Evolutionary conservation across 2,329 filamentous ascomycete species (phyloP).

Genomic region (Leptosphaerulina australis): DNA sequence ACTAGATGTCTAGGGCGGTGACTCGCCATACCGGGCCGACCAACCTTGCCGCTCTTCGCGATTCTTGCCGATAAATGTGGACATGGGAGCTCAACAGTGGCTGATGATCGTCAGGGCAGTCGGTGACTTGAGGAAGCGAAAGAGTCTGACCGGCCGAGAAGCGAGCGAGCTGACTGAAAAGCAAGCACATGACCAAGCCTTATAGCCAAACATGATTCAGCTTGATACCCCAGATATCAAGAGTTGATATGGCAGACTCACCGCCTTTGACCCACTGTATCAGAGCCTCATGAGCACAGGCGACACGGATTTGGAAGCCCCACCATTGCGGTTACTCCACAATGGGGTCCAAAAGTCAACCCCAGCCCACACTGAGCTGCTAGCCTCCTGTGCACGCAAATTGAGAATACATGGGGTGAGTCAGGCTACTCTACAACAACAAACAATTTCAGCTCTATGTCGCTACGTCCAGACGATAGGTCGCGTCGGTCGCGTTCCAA

Average conservation of each 20-base stretch:
- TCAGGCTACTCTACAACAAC: not conserved
- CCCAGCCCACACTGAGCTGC: slow-evolving; percentile 9
- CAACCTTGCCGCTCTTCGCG: slow-evolving; percentile 4
- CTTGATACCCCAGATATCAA: not conserved
- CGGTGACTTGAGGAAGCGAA: slow-evolving; percentile 2
- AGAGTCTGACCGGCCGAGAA: not conserved
- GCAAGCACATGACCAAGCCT: not conserved
- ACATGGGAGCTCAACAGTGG: slow-evolving; percentile 13
- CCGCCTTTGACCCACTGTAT: slow-evolving; percentile 12
- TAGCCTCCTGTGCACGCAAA: slow-evolving; percentile 7
- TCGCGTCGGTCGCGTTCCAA: slow-evolving; percentile 50
- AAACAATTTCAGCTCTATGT: slow-evolving; percentile 36
- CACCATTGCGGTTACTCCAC: slow-evolving; percentile 5
- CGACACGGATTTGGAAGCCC: slow-evolving; percentile 9
- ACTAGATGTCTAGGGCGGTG: slow-evolving; percentile 9
- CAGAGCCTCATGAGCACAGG: slow-evolving; percentile 20
- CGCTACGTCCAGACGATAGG: slow-evolving; percentile 51
- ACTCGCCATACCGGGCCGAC: slow-evolving; percentile 7
- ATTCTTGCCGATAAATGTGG: slow-evolving; percentile 18
- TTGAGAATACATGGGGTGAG: not conserved
- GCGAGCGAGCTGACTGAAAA: not conserved
- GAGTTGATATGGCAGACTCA: not conserved
- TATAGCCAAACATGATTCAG: not conserved
- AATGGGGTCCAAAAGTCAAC: slow-evolving; percentile 5
- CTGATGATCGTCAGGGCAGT: not conserved